Conservation (phyloP, 208 protist species). For the Endotrypanum monterogeii region DNA sequence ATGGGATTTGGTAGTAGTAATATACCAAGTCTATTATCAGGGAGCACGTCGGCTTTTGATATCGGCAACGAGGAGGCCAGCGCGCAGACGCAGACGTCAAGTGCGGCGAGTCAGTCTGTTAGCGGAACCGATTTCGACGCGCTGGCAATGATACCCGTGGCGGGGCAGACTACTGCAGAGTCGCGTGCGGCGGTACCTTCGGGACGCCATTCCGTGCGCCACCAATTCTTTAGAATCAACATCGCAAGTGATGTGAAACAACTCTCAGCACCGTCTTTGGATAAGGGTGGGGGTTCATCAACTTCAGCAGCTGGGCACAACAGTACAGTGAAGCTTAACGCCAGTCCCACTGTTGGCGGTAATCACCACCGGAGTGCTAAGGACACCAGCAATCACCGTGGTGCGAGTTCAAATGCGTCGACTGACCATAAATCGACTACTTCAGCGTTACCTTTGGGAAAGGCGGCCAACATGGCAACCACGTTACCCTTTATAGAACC, state of each 20-base stretch:
- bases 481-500: neutral
- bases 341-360: neutral
- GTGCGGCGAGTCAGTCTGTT: slow-evolving; percentile 23
- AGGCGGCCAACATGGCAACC: neutral
- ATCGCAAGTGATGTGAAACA: neutral
- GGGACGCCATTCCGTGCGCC: neutral
- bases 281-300: slow-evolving; percentile 6
- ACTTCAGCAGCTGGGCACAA: neutral
- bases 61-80: slow-evolving; percentile 17
- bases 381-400: neutral
- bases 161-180: slow-evolving; percentile 24
- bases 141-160: slow-evolving; percentile 23
- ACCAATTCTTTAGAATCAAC: slow-evolving; percentile 5
- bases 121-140: slow-evolving; percentile 35
- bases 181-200: neutral
- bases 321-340: neutral
- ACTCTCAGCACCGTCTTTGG: slow-evolving; percentile 8
- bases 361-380: neutral
- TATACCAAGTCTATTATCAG: slow-evolving; percentile 16
- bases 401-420: neutral
- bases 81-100: slow-evolving; percentile 18
- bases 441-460: neutral
- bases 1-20: slow-evolving; percentile 17
- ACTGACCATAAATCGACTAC: neutral
- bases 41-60: slow-evolving; percentile 32